phyloP scores from a whole-genome alignment of 1,139 yeast genomes.

The Yamadazyma epiphylla region DNA sequence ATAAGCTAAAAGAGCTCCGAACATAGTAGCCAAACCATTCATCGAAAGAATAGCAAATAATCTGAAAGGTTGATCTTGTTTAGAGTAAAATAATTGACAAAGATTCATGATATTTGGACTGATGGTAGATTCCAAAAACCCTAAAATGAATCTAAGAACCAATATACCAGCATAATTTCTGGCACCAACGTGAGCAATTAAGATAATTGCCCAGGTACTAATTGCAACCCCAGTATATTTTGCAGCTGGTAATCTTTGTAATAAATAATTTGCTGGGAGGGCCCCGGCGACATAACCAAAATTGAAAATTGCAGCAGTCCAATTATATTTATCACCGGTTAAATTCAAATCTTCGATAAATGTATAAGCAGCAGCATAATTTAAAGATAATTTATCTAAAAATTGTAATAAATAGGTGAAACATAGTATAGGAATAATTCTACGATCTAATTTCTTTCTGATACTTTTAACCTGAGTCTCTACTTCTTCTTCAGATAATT shows the following conservation, averaged over 20 bases:
- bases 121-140: conserved; percentile 33
- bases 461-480: conserved; percentile 17
- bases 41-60: conserved; percentile 26
- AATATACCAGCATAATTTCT: conserved; percentile 44
- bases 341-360: conserved; percentile 21
- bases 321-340: conserved; percentile 24
- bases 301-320: conserved; percentile 61
- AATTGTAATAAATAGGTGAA: conserved; percentile 47
- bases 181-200: conserved; percentile 47
- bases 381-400: conserved; percentile 45
- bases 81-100: conserved; percentile 19
- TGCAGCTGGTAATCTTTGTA: conserved; percentile 53
- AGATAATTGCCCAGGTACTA: conserved; percentile 48
- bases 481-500: conserved; percentile 23
- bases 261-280: conserved; percentile 48
- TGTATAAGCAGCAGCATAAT: conserved; percentile 26
- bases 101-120: conserved; percentile 29
- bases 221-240: conserved; percentile 45
- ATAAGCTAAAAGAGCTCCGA: conserved; percentile 28
- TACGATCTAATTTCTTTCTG: conserved; percentile 36
- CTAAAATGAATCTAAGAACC: conserved; percentile 44
- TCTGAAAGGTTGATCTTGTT: conserved; percentile 32
- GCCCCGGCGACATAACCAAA: conserved; percentile 51
- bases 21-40: conserved; percentile 28
- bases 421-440: conserved; percentile 43